Base-by-base conservation (phyloP, 257 asterid genomes). In the Cynanchum wilfordii region DNA sequence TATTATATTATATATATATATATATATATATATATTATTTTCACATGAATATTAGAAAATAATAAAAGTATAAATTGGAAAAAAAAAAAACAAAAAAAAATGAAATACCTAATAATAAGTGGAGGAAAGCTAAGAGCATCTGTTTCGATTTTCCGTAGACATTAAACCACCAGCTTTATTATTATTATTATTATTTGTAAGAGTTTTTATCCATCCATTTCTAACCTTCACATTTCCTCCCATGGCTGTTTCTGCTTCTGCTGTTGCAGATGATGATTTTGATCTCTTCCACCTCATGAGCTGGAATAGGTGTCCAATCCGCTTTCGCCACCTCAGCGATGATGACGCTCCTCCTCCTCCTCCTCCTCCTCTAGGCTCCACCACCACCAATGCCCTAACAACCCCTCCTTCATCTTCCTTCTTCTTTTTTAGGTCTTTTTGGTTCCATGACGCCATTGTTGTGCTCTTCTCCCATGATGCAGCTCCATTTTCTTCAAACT, bases 301-400 rank as follows among this genome's bases (percentile, higher is more conserved):
- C 75, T 89, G 98, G 87, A 93, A 82, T 27, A 90, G 73, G 36
- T 87, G 91, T 19, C 97, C 91, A 83, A 90, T 84, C 87, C 90
- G 81, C 84, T 82, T 85, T 6, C 86, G 91, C 98, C 98, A 93
- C 84, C 91, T 87, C 77, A 87, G 81, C 69, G 74, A 49, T 17
- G 75, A 44, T 19, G 65, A 33, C 38, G 38, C 47, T 42, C 45
- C 45, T 40, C 10, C 45, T 40, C 47, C 45, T 42, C 45, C 45
- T 40, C 10, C 45, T 40, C 11, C 47, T 42, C 47, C 47, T 42
- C 80, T 85, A 16, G 90, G 88, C 79, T 87, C 96, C 20, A 88
- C 75, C 51, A 88, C 83, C 24, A 88, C 74, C 45, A 88, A 82
- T 27, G 83, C 66, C 71, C 55, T 78, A 22, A 57, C 62, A 22